These are phyloP conservation scores for Geotrichum candidum DNA, from an alignment of 1,139 yeast genomes.

Conservation along the genomic window DNA sequence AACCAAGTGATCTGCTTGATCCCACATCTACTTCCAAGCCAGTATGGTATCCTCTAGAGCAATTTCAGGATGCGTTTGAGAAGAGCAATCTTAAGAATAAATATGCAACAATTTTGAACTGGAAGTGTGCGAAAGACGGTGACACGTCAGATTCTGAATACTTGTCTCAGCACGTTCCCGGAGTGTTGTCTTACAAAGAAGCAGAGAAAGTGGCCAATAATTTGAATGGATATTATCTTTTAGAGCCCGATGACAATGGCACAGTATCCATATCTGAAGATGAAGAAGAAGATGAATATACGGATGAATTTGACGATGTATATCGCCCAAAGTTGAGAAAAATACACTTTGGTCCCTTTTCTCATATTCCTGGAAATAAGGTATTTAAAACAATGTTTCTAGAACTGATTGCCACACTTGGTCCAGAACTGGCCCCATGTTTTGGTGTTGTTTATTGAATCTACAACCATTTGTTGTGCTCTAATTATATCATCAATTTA, in stretches of 20 bases:
- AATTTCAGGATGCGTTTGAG: constrained; percentile 10
- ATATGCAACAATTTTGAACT: constrained; percentile 1
- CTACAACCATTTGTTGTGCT: too few species aligned
- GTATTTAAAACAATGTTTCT: neutral
- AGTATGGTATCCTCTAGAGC: constrained; percentile 13
- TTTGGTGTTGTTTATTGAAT: neutral
- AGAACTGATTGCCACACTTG: constrained; percentile 6
- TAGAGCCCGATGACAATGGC: neutral
- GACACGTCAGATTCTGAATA: neutral
- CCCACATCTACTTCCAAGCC: constrained; percentile 26
- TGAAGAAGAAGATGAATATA: neutral
- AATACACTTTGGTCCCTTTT: neutral
- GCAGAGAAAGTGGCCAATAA: neutral
- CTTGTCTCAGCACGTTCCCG: neutral
- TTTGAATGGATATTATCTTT: neutral
- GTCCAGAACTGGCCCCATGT: neutral
- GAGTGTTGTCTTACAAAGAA: neutral
- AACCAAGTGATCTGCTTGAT: constrained; percentile 35
- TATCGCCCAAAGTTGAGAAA: neutral
- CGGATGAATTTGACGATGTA: neutral
- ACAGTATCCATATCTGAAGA: neutral
- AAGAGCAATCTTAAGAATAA: neutral
- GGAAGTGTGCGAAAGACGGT: neutral
- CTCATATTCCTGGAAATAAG: neutral
- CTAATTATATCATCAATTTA: too few species aligned